Conservation (phyloP, 1,284 basidiomycete species). For the Phylloboletellus chloephorus region DNA sequence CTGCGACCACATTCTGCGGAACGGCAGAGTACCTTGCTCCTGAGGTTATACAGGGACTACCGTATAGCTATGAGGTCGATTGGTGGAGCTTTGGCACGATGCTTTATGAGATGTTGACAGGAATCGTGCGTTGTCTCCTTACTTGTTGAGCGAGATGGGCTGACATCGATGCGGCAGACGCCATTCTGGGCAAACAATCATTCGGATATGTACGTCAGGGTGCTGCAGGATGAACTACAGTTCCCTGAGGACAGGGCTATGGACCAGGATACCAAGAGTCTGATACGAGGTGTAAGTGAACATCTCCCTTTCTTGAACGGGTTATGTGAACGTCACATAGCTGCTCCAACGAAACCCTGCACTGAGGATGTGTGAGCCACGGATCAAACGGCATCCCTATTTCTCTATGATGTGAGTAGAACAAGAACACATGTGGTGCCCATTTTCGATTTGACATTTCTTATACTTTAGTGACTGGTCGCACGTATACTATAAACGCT, state of each 20-base stretch:
- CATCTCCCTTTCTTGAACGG: conserved; percentile 4
- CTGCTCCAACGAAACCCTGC: conserved; percentile 89
- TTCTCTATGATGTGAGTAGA: conserved; percentile 87
- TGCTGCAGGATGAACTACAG: conserved; percentile 80
- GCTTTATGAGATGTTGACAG: conserved; percentile 91
- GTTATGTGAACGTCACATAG: conserved; percentile 38
- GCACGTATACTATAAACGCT: conserved; percentile 90
- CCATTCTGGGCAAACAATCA: conserved; percentile 94
- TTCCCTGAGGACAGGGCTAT: conserved; percentile 88
- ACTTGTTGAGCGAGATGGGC: conserved; percentile 12
- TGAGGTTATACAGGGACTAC: conserved; percentile 86
- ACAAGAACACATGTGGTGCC: conserved; percentile 4
- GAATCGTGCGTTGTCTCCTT: conserved; percentile 58
- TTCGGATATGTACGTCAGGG: conserved; percentile 90
- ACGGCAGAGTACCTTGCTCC: conserved; percentile 94
- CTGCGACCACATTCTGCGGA: conserved; percentile 83
- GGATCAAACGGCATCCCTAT: conserved; percentile 92
- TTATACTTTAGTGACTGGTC: conserved; percentile 70
- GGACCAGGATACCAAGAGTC: conserved; percentile 91
- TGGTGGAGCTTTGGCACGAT: conserved; percentile 99
- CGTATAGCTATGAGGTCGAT: conserved; percentile 93
- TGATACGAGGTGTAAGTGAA: conserved; percentile 81
- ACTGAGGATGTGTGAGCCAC: conserved; percentile 84
- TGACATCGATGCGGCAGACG: conserved; percentile 49
- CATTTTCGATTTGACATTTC: conserved; percentile 11